These are phyloP conservation scores for Aspergillus sp. DNA, from an alignment of 2,329 filamentous ascomycete species.

Conservation along the genomic window DNA sequence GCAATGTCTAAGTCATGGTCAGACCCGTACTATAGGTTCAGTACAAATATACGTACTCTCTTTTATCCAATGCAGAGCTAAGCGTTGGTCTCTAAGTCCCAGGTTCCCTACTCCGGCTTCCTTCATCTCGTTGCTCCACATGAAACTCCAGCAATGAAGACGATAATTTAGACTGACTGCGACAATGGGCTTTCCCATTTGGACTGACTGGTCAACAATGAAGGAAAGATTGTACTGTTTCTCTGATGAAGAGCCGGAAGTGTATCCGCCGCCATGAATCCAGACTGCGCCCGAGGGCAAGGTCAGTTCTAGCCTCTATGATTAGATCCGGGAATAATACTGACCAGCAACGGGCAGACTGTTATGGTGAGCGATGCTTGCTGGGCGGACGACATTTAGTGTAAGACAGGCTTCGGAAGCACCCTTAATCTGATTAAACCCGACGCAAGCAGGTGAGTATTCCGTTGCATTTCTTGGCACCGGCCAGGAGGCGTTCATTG, in stretches of 20 bases:
- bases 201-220: slow-evolving; percentile 56
- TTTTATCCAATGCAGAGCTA: slow-evolving; percentile 15
- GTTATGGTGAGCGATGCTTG: background rate
- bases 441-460: background rate
- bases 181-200: slow-evolving; percentile 52
- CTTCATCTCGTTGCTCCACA: slow-evolving; percentile 39
- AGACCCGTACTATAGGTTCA: too few species aligned
- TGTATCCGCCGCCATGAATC: slow-evolving; percentile 43
- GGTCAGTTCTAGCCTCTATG: too few species aligned
- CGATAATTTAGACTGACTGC: slow-evolving; percentile 56
- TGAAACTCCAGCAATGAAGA: slow-evolving; percentile 52
- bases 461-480: background rate
- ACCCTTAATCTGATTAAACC: background rate
- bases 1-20: too few species aligned
- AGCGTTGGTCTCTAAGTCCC: slow-evolving; percentile 39
- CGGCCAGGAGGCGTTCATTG: slow-evolving; percentile 12
- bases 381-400: slow-evolving; percentile 24
- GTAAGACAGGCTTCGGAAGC: slow-evolving; percentile 25
- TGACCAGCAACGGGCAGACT: slow-evolving; percentile 14
- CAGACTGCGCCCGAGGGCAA: slow-evolving; percentile 9
- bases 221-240: slow-evolving; percentile 59
- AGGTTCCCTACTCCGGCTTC: slow-evolving; percentile 30
- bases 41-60: background rate
- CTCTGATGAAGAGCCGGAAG: slow-evolving; percentile 36
- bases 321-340: too few species aligned